These are phyloP conservation scores for Apiospora saccharicola DNA, from an alignment of 2,329 filamentous ascomycete species.

Conservation along the genomic window DNA sequence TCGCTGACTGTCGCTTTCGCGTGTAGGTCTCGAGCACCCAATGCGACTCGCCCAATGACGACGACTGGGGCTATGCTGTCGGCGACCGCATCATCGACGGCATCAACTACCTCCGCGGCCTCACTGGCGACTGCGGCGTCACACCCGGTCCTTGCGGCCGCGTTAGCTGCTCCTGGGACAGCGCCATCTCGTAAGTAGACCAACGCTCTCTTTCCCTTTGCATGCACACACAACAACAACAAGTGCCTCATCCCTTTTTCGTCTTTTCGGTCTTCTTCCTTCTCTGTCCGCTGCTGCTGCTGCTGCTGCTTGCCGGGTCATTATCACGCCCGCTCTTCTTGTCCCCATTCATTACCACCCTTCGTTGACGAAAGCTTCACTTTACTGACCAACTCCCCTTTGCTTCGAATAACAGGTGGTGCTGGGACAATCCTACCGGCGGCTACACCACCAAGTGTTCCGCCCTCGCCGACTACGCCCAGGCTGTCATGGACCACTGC, in stretches of 20 bases:
- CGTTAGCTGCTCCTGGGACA: conserved; percentile 4
- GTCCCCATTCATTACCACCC: too few species aligned
- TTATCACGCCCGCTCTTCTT: too few species aligned
- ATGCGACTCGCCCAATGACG: neutral
- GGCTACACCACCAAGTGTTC: neutral
- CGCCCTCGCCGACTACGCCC: neutral
- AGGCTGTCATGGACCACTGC: neutral
- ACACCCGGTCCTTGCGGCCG: neutral
- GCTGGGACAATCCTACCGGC: neutral
- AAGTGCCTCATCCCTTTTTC: neutral
- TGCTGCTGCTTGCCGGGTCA: too few species aligned
- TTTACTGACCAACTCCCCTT: neutral
- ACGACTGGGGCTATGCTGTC: conserved; percentile 1
- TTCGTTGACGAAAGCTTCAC: too few species aligned
- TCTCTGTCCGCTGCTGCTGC: too few species aligned
- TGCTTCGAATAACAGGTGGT: neutral
- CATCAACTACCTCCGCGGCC: neutral
- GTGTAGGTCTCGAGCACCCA: neutral
- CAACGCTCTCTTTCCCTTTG: too few species aligned
- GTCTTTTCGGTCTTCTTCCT: neutral
- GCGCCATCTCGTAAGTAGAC: neutral
- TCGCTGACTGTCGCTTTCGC: neutral
- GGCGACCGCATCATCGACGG: conserved; percentile 4
- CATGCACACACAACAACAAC: neutral
- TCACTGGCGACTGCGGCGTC: neutral